These are phyloP conservation scores for Diatrype stigma DNA, from an alignment of 2,329 filamentous ascomycete genomes.

Conservation along the genomic window DNA sequence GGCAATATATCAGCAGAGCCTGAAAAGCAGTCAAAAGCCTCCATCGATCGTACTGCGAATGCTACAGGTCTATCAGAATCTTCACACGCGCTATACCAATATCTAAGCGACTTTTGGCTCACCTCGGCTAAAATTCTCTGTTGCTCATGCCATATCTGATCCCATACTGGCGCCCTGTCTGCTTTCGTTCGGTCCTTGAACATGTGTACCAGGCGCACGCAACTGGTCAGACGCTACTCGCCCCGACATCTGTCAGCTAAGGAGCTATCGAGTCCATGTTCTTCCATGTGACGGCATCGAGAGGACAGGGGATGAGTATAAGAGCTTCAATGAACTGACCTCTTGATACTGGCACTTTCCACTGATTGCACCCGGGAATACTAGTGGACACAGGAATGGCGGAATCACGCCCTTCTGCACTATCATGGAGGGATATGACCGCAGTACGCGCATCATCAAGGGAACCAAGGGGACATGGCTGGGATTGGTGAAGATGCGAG, in stretches of 20 bases:
- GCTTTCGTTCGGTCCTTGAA: conserved; percentile 5
- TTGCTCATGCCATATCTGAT: conserved; percentile 4
- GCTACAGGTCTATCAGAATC: conserved; percentile 3
- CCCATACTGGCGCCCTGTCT: conserved; percentile 6
- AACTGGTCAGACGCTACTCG: conserved; percentile 1
- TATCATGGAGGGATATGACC: conserved; percentile 13
- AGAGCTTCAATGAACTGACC: too few species aligned
- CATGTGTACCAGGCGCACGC: conserved; percentile 2
- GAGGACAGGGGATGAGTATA: too few species aligned
- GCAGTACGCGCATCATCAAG: conserved; percentile 8
- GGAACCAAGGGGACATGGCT: conserved; percentile 5
- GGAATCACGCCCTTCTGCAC: conserved; percentile 6
- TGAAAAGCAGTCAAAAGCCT: conserved; percentile 12
- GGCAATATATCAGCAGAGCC: conserved; percentile 12
- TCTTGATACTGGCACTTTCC: too few species aligned
- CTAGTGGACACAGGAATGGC: conserved; percentile 7
- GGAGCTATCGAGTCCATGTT: background rate
- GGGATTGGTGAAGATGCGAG: conserved; percentile 2
- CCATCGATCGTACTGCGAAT: conserved; percentile 9
- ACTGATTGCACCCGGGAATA: conserved; percentile 1
- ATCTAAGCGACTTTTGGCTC: background rate
- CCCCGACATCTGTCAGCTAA: background rate
- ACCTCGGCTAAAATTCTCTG: conserved; percentile 5
- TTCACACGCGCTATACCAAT: background rate
- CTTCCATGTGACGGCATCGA: too few species aligned